phyloP scores from a whole-genome alignment of 257 asterid species.

The Forsythia viridissima region DNA sequence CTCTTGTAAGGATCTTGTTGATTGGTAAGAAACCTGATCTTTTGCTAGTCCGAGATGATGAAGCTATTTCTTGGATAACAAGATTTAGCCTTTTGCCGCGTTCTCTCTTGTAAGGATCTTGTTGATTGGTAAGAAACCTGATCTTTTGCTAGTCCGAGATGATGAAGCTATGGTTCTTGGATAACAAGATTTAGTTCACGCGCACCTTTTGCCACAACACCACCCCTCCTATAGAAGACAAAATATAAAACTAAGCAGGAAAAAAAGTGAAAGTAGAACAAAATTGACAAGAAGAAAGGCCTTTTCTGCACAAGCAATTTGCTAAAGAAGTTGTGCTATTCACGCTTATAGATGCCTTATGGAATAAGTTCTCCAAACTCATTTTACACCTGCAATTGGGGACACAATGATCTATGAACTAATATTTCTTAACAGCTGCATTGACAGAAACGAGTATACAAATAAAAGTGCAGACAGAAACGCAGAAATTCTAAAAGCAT shows the following conservation, averaged over 20 bases:
- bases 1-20: slow-evolving; percentile 6
- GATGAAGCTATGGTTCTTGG: slow-evolving; percentile 15
- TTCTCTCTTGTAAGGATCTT: slow-evolving; percentile 3
- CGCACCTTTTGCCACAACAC: slow-evolving; percentile 63
- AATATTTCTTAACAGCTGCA: background rate
- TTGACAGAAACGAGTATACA: background rate
- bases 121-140: slow-evolving; percentile 14
- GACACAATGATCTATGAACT: no score
- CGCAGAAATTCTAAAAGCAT: no score
- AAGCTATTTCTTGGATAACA: slow-evolving; percentile 39
- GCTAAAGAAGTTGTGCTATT: no score
- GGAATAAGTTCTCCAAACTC: no score
- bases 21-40: slow-evolving; percentile 16
- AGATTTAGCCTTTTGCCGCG: slow-evolving; percentile 40
- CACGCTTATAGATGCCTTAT: no score
- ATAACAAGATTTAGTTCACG: slow-evolving; percentile 72
- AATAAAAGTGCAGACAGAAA: background rate
- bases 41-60: background rate
- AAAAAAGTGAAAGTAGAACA: no score
- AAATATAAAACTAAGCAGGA: background rate
- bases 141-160: background rate
- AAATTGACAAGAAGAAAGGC: no score
- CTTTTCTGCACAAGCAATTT: no score
- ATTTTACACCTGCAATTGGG: no score
- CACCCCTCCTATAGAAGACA: slow-evolving; percentile 68